Conservation (phyloP, 345 rosid species). For the Pseudoturritis turrita region DNA sequence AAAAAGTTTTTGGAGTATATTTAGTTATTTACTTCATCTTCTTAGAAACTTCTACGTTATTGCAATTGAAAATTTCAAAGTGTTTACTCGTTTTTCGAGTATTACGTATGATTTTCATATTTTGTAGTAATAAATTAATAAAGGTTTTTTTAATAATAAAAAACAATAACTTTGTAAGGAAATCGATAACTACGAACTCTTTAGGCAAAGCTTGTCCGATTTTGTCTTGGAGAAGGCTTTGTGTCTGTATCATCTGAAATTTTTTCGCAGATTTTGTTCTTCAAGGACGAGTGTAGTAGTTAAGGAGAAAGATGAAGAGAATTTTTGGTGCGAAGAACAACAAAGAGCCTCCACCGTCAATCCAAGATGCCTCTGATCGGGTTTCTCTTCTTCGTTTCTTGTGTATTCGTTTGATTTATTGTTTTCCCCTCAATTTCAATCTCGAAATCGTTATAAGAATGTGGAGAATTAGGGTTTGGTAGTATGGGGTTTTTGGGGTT, state of each 20-base stretch:
- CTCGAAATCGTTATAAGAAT: neutral
- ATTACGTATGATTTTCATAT: neutral
- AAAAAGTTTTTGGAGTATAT: too few relatives aligned
- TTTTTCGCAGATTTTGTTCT: neutral
- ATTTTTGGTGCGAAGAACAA: slow-evolving; percentile 87
- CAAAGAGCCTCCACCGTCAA: slow-evolving; percentile 88
- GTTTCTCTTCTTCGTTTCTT: slow-evolving; percentile 26
- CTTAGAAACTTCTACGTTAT: neutral
- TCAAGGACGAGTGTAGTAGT: neutral
- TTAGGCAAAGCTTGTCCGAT: neutral
- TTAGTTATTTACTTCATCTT: too few relatives aligned
- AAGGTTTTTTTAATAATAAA: neutral
- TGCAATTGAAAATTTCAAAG: neutral
- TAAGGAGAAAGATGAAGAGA: slow-evolving; percentile 65
- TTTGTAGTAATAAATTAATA: neutral
- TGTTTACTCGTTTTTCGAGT: neutral
- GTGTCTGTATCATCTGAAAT: neutral
- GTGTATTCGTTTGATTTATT: neutral
- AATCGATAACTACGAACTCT: neutral
- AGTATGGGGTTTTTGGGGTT: neutral
- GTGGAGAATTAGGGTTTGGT: neutral
- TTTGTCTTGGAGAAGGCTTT: neutral
- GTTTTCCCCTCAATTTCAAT: neutral
- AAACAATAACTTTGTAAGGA: neutral
- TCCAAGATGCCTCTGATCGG: slow-evolving; percentile 84